Conservation (phyloP, 352 stramenopile species). For the Phytophthora ohioensis region DNA sequence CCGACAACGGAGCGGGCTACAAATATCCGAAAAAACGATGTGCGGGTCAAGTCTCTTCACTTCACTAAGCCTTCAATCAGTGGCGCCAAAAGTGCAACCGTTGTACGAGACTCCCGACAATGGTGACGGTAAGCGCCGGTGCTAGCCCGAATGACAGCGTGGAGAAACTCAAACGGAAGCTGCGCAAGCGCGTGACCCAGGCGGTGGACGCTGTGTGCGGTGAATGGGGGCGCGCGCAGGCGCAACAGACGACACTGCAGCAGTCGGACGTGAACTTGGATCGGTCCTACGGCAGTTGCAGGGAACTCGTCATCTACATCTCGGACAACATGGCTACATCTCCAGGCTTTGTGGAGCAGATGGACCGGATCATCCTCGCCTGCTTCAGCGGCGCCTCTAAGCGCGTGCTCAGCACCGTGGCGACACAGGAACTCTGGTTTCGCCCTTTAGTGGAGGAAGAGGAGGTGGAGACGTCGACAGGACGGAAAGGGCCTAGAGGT, state of each 20-base stretch:
- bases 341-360: conserved; percentile 62
- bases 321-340: conserved; percentile 65
- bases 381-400: conserved; percentile 66
- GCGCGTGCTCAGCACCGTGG: conserved; percentile 53
- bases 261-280: conserved; percentile 45
- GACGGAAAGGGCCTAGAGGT: background rate
- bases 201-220: conserved; percentile 57
- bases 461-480: background rate
- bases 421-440: conserved; percentile 68
- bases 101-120: background rate
- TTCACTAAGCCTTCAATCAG: background rate
- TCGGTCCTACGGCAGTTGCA: conserved; percentile 56
- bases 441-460: background rate
- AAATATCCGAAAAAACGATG: background rate
- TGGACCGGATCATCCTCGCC: conserved; percentile 75
- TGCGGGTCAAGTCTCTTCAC: conserved; percentile 7
- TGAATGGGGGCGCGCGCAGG: conserved; percentile 39
- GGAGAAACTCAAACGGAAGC: conserved; percentile 30
- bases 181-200: conserved; percentile 50
- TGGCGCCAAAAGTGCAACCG: conserved; percentile 15
- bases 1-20: background rate
- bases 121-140: conserved; percentile 12
- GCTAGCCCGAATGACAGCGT: conserved; percentile 1
- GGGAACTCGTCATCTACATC: conserved; percentile 64
- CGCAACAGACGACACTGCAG: conserved; percentile 11